These are phyloP conservation scores for Suillus fuscotomentosus DNA, from an alignment of 768 basidiomycete species.

Conservation along the genomic window DNA sequence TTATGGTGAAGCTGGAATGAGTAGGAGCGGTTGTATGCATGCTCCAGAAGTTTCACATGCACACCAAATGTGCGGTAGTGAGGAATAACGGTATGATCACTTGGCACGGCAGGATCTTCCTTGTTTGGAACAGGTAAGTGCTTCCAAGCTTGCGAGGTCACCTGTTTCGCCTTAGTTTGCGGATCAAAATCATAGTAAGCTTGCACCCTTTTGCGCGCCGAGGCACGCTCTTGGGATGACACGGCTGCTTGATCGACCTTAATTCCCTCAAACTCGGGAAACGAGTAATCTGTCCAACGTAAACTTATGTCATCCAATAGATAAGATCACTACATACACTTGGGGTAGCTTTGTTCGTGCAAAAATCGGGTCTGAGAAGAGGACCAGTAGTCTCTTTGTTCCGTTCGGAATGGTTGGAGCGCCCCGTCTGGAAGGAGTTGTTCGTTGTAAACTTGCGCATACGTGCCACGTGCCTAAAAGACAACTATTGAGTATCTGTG, in stretches of 20 bases:
- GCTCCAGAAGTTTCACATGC: conserved; percentile 22
- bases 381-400: conserved; percentile 24
- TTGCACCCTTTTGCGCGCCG: conserved; percentile 20
- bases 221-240: conserved; percentile 14
- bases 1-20: conserved; percentile 20
- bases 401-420: conserved; percentile 24
- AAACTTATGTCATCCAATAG: background rate
- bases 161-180: conserved; percentile 7
- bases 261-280: conserved; percentile 23
- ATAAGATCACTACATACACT: conserved; percentile 12
- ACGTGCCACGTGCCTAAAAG: conserved; percentile 20
- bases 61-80: conserved; percentile 27
- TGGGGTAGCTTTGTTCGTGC: conserved; percentile 16
- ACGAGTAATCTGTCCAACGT: conserved; percentile 23
- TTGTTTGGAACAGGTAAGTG: conserved; percentile 17
- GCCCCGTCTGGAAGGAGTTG: conserved; percentile 19
- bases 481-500: background rate
- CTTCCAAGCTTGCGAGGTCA: conserved; percentile 7
- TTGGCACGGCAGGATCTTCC: conserved; percentile 11
- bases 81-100: conserved; percentile 14
- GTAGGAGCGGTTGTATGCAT: conserved; percentile 24
- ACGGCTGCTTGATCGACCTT: conserved; percentile 22
- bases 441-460: conserved; percentile 20
- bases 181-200: conserved; percentile 25
- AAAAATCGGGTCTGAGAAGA: conserved; percentile 24